phyloP scores from a whole-genome alignment of 805 yeast genomes.

The Pichia phayaonensis region DNA sequence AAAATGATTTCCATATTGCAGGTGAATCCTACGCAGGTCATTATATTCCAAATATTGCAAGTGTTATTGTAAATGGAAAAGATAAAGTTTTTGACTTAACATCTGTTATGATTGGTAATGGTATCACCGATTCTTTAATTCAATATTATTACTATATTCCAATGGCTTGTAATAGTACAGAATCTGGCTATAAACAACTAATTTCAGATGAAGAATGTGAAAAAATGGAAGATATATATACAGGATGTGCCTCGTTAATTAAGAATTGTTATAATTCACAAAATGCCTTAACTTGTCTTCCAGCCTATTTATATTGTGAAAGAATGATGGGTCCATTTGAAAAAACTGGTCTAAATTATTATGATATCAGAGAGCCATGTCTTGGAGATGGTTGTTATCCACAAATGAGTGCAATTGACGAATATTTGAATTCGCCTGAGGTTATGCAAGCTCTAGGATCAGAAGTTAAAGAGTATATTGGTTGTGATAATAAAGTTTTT shows the following conservation, averaged over 20 bases:
- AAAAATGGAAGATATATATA: slow-evolving; percentile 56
- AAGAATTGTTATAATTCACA: slow-evolving; percentile 70
- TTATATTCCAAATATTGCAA: slow-evolving; percentile 84
- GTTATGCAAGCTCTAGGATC: slow-evolving; percentile 85
- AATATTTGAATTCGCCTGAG: slow-evolving; percentile 66
- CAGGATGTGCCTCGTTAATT: slow-evolving; percentile 71
- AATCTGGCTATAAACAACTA: slow-evolving; percentile 75
- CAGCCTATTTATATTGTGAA: slow-evolving; percentile 87
- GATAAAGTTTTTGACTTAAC: slow-evolving; percentile 51
- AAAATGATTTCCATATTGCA: slow-evolving; percentile 68
- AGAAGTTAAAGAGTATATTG: slow-evolving; percentile 69
- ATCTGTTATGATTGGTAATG: slow-evolving; percentile 84
- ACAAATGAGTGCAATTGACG: slow-evolving; percentile 66
- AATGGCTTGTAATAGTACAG: slow-evolving; percentile 78
- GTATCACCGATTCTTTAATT: slow-evolving; percentile 76
- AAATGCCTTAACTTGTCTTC: slow-evolving; percentile 79
- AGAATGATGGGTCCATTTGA: slow-evolving; percentile 76
- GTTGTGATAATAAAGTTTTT: slow-evolving; percentile 74
- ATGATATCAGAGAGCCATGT: slow-evolving; percentile 80
- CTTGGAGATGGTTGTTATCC: slow-evolving; percentile 67
- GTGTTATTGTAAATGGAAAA: slow-evolving; percentile 64
- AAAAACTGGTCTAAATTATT: slow-evolving; percentile 82
- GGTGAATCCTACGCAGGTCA: slow-evolving; percentile 95
- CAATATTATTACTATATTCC: slow-evolving; percentile 78
- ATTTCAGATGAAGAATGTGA: slow-evolving; percentile 75